Evolutionary conservation across 2,329 filamentous ascomycete genomes (phyloP), one percentile per base, ranked within the genome.

Genomic region (Aspergillus intermedius): DNA sequence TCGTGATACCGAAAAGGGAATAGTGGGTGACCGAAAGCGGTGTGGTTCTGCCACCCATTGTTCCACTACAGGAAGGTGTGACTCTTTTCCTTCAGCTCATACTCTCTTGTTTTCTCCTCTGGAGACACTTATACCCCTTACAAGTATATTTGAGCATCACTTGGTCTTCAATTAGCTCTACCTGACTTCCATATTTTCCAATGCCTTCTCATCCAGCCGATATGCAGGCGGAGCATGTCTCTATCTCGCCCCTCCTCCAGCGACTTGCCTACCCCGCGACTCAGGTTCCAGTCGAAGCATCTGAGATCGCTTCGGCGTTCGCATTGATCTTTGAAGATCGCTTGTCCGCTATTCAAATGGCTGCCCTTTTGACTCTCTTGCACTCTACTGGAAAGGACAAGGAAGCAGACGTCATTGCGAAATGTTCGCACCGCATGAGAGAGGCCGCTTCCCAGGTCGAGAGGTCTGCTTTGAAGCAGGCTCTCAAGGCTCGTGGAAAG

Each of bases 331-430:
- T 97, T 70, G 91, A 90, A 50, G 86, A 96, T 71, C 82, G 83
- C 56, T 77, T 97, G 15, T 91, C 88, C n/a, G 84, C 88, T 35
- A 87, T 91, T 7, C 93, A 97, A 68, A 87, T 87, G 1, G 87
- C 88, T 47, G 87, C 91, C 35, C 77, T 98, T 48, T 77, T 97
- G 46, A 96, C 93, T 63, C 87, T 90, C 47, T 77, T 98, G 42
- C 91, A 96, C 72, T 96, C 95, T 58, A 95, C 90, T 1, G 83
- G 84, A 50, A 81, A 89, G 67, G 93, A 97, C 68, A 81, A 86
- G 56, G 81, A 86, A 55, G 82, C 91, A 22, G 87, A 93, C 62
- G 88, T 98, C 37, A 81, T 98, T 57, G 87, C 88, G 48, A 84
- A 85, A 73, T 91, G 89, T 59, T 91, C 91, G 4, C 75, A 79